Conservation (phyloP, 371 early-diverging fungal genomes). For the Mucor piriformis region DNA sequence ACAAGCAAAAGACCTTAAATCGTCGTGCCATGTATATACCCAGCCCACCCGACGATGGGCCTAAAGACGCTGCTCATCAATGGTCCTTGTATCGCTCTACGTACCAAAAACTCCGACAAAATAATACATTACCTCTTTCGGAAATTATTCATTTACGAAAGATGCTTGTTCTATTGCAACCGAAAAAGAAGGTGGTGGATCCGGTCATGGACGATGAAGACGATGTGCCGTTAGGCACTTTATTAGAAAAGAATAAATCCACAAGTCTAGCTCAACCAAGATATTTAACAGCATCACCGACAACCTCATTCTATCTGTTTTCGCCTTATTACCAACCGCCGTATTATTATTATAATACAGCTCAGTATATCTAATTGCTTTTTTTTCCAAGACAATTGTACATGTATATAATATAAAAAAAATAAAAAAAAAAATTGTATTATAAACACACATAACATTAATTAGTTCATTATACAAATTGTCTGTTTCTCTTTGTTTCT, state of each 20-base stretch:
- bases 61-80: constrained; percentile 18
- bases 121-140: constrained; percentile 15
- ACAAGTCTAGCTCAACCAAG: not conserved
- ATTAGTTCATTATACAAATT: not conserved
- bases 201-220: constrained; percentile 12
- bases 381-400: too few species aligned
- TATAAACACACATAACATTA: not conserved
- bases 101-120: constrained; percentile 18
- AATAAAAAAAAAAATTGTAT: not conserved
- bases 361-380: too few species aligned
- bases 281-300: not conserved
- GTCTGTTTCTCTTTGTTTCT: too few species aligned
- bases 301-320: not conserved
- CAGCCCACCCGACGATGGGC: constrained; percentile 9
- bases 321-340: too few species aligned
- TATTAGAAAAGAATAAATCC: constrained; percentile 8
- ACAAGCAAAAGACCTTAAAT: constrained; percentile 5
- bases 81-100: constrained; percentile 24
- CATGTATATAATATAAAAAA: too few species aligned
- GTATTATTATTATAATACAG: not conserved
- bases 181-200: not conserved
- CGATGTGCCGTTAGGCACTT: constrained; percentile 14
- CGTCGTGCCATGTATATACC: constrained; percentile 24
- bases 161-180: constrained; percentile 16
- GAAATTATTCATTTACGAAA: constrained; percentile 19